phyloP scores from a whole-genome alignment of 805 yeast genomes.

The Metschnikowia corniflorae region DNA sequence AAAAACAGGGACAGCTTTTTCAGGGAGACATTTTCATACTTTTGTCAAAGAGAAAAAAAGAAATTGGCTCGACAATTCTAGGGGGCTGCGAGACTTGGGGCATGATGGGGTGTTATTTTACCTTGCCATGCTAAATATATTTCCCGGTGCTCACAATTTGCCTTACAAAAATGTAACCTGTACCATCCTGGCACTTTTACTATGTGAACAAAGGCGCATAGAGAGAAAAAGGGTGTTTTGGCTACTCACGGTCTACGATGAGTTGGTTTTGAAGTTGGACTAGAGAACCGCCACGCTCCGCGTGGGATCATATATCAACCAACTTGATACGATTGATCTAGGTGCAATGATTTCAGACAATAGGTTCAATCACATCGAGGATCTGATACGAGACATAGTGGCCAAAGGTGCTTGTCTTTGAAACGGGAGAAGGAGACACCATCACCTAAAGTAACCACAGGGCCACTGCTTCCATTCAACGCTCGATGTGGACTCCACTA shows the following conservation, averaged over 20 bases:
- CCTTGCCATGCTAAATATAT: too few species aligned
- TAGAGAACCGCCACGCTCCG: slow-evolving; percentile 60
- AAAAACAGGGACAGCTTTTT: too few species aligned
- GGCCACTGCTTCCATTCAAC: slow-evolving; percentile 96
- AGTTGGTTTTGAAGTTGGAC: slow-evolving; percentile 53
- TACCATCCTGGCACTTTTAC: too few species aligned
- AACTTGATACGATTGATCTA: slow-evolving; percentile 85
- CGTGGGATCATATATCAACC: slow-evolving; percentile 89
- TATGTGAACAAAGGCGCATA: slow-evolving; percentile 98
- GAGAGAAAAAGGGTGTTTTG: slow-evolving; percentile 94
- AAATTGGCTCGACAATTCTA: too few species aligned
- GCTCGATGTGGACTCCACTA: slow-evolving; percentile 65
- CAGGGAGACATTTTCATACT: too few species aligned
- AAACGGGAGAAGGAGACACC: slow-evolving; percentile 74
- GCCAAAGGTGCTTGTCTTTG: slow-evolving; percentile 74
- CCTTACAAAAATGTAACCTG: too few species aligned
- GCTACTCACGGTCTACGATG: slow-evolving; percentile 62
- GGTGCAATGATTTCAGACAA: slow-evolving; percentile 90
- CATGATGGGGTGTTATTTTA: too few species aligned
- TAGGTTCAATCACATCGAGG: slow-evolving; percentile 66
- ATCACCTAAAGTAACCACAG: slow-evolving; percentile 90
- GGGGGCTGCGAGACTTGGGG: too few species aligned
- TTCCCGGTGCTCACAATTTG: too few species aligned
- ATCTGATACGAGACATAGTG: slow-evolving; percentile 69
- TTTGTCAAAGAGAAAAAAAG: too few species aligned